Evolutionary conservation across 768 basidiomycete genomes (phyloP).

Genomic region (Rhizopogon salebrosus): DNA sequence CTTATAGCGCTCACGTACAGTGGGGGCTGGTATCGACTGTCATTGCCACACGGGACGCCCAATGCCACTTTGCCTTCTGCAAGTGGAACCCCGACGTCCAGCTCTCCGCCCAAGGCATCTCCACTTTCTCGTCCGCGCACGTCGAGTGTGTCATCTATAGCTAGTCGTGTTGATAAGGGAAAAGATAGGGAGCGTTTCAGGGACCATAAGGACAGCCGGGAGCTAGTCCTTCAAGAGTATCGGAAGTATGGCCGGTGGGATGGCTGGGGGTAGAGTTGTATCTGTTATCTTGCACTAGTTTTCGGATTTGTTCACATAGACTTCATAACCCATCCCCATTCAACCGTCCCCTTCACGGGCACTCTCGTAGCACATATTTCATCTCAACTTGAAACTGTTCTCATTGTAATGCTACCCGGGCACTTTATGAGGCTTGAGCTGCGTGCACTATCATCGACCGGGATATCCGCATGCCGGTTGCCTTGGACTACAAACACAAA

Average conservation of each 20-base stretch:
- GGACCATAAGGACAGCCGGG: constrained; percentile 51
- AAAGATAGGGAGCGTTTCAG: constrained; percentile 56
- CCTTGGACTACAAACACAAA: too few relatives aligned
- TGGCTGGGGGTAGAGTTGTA: constrained; percentile 58
- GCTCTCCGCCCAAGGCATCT: constrained; percentile 42
- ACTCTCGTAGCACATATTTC: not conserved
- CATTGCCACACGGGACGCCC: constrained; percentile 42
- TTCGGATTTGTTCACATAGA: not conserved
- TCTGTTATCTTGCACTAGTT: not conserved
- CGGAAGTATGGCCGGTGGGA: constrained; percentile 85
- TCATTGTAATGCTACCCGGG: not conserved
- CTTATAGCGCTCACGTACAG: constrained; percentile 82
- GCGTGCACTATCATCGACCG: not conserved
- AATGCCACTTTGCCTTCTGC: constrained; percentile 10
- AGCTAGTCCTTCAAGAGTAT: constrained; percentile 72
- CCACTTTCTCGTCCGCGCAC: constrained; percentile 41
- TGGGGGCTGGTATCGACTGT: constrained; percentile 89
- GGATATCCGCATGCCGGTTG: too few relatives aligned
- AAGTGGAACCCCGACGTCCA: constrained; percentile 14
- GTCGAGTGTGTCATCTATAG: constrained; percentile 49
- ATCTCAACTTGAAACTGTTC: not conserved
- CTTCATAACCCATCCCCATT: not conserved
- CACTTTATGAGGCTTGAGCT: not conserved
- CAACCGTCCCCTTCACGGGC: not conserved
- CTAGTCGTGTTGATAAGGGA: constrained; percentile 44